Base-by-base conservation (phyloP, 169 alveolate genomes). In the Plasmodium sp. region DNA sequence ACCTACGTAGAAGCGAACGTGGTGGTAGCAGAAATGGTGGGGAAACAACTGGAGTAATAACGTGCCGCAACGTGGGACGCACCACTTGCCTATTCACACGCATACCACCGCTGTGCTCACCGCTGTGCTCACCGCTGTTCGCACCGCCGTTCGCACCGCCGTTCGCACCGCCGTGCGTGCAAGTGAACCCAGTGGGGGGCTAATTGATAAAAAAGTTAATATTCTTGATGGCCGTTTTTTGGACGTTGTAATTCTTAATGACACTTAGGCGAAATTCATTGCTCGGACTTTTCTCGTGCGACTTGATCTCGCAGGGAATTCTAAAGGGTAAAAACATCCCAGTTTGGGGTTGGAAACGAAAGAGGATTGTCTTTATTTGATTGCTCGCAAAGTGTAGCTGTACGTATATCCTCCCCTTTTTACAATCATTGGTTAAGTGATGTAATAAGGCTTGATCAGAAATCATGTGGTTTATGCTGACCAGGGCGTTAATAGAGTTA, bases 141-240 rank as follows among this genome's bases (percentile, higher is more conserved):
- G 0, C 27, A 22, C 27, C 27, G 27, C 27, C 27, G 27, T 22
- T 22, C 27, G 27, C 27, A 22, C 27, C 27, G 27, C 27, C 0
- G 27, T 22, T 0, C 27, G 27, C 39, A 67, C 3, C 16, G n/a
- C 2, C 27, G n/a, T 18, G 77, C 18, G 41, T 67, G 77, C 33
- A 31, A 31, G 27, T 48, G 58, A 14, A 0, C 43, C 54, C 58
- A 34, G 9, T 7, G 80, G 12, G 45, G 16, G 45, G 48, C 41
- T 88, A 88, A 80, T 88, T 88, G 51, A 88, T 80, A 88, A 88
- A 88, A 18, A 88, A 67, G 74, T 81, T 88, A 22, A 88, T 88
- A 80, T 88, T 88, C 51, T 88, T 77, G 22, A 88, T 88, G 18
- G 91, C 83, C 36, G 90, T 18, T 12, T 67, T 88, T 88, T 88